phyloP scores from a whole-genome alignment of 495 filamentous ascomycete species.

The Penicillium cosmopolitanum region DNA sequence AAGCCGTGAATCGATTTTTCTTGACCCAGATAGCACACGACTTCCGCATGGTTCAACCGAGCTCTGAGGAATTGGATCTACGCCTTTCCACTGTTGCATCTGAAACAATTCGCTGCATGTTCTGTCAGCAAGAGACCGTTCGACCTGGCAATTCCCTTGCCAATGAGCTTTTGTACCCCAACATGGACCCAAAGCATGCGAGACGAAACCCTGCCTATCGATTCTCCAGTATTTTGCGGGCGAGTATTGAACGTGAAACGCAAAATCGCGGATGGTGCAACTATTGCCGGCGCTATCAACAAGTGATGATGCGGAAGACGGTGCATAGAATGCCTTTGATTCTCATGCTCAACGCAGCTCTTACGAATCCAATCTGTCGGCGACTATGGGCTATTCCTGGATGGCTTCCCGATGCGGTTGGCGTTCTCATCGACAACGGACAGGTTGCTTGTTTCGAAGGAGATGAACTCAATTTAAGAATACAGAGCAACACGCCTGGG shows the following conservation, averaged over 20 bases:
- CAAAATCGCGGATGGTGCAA: conserved; percentile 88
- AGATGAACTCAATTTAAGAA: conserved; percentile 64
- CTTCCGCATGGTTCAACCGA: conserved; percentile 63
- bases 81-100: conserved; percentile 58
- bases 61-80: conserved; percentile 61
- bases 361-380: conserved; percentile 69
- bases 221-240: conserved; percentile 84
- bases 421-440: conserved; percentile 77
- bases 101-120: conserved; percentile 73
- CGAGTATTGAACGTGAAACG: conserved; percentile 82
- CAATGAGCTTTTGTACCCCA: conserved; percentile 86
- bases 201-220: conserved; percentile 59
- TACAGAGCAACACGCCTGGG: conserved; percentile 62
- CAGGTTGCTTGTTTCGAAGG: conserved; percentile 91
- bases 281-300: conserved; percentile 83
- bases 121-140: conserved; percentile 77
- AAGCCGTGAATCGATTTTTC: conserved; percentile 76
- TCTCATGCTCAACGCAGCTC: conserved; percentile 79
- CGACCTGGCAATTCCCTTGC: conserved; percentile 69
- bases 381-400: conserved; percentile 83
- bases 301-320: conserved; percentile 75
- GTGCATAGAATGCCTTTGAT: conserved; percentile 80
- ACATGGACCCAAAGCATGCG: conserved; percentile 47
- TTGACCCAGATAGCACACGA: conserved; percentile 72
- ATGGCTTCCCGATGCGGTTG: conserved; percentile 92